Evolutionary conservation across 768 basidiomycete genomes (phyloP).

Genomic region (Trametes cinnabarina): DNA sequence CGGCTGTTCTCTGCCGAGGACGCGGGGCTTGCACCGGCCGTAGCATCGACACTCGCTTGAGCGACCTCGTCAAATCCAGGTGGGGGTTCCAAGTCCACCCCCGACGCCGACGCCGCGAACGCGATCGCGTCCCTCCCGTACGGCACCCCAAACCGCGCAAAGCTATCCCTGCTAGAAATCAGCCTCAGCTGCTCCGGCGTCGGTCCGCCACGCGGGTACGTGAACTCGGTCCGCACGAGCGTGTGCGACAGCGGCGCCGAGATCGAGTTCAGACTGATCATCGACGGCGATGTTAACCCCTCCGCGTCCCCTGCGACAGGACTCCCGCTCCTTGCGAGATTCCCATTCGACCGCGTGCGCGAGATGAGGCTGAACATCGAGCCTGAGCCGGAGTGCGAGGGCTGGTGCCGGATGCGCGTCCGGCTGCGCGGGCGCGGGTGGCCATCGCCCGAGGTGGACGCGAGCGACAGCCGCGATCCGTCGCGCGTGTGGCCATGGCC

Average conservation of each 20-base stretch:
- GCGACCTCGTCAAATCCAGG: conserved; percentile 29
- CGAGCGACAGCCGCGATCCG: conserved; percentile 25
- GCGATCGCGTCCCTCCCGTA: conserved; percentile 74
- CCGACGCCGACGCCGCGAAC: conserved; percentile 51
- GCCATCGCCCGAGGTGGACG: conserved; percentile 20
- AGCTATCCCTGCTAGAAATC: conserved; percentile 63
- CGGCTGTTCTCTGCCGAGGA: no score
- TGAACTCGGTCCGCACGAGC: conserved; percentile 64
- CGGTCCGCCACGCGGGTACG: conserved; percentile 60
- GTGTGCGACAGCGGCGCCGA: conserved; percentile 78
- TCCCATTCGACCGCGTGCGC: conserved; percentile 49
- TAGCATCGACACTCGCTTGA: neutral
- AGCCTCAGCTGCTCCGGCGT: conserved; percentile 65
- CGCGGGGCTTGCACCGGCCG: no score
- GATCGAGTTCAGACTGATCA: conserved; percentile 71
- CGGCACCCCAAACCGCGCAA: conserved; percentile 71
- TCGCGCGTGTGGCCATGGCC: conserved; percentile 15
- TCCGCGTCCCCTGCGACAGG: neutral
- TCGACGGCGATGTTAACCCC: conserved; percentile 58
- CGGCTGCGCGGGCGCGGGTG: conserved; percentile 22
- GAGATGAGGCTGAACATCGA: conserved; percentile 33
- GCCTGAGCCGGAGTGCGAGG: conserved; percentile 37
- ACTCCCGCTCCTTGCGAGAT: conserved; percentile 25
- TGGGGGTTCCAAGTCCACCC: conserved; percentile 43
- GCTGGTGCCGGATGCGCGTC: conserved; percentile 33